Evolutionary conservation across 306 rosid genomes (phyloP).

Genomic region (Hippophae rhamnoides): DNA sequence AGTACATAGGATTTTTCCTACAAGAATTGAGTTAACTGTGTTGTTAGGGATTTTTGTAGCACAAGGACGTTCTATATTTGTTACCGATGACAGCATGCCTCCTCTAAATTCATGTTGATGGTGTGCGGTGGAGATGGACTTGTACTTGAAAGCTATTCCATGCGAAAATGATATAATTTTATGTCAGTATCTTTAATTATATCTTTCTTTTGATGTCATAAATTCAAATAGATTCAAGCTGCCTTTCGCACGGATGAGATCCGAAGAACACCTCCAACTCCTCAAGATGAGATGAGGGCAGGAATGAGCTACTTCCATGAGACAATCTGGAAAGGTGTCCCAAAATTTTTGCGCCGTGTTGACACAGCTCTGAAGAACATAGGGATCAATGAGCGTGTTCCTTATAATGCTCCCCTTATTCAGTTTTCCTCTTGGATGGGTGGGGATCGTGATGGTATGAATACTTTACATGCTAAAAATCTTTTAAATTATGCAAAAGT

Average conservation of each 20-base stretch:
- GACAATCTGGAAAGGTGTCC: slow-evolving; percentile 95
- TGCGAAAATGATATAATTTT: background rate
- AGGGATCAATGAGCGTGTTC: slow-evolving; percentile 84
- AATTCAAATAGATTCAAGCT: slow-evolving; percentile 73
- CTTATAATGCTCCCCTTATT: slow-evolving; percentile 91
- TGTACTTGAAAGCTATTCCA: slow-evolving; percentile 1
- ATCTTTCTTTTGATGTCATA: slow-evolving; percentile 6
- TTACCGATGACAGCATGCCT: slow-evolving; percentile 2
- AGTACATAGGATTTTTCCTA: background rate
- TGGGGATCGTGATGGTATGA: slow-evolving; percentile 95
- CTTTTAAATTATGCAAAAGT: background rate
- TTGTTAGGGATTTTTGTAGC: background rate
- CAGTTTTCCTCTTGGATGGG: slow-evolving; percentile 99
- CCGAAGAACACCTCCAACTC: slow-evolving; percentile 86
- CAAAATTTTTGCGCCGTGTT: slow-evolving; percentile 83
- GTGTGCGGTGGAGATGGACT: slow-evolving; percentile 1
- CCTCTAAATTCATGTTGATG: background rate
- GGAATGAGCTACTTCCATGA: slow-evolving; percentile 99
- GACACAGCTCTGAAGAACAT: slow-evolving; percentile 93
- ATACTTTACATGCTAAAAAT: slow-evolving; percentile 7
- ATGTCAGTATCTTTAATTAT: slow-evolving; percentile 8
- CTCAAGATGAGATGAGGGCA: slow-evolving; percentile 93
- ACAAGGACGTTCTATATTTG: background rate
- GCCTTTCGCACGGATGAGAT: slow-evolving; percentile 98
- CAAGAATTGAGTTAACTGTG: background rate